Percentiles rank a stretch among this genome's conserved stretches.
Evolutionary conservation across 176 grass and related monocot species (phyloP).

Genomic region (Alopecurus myosuroides): DNA sequence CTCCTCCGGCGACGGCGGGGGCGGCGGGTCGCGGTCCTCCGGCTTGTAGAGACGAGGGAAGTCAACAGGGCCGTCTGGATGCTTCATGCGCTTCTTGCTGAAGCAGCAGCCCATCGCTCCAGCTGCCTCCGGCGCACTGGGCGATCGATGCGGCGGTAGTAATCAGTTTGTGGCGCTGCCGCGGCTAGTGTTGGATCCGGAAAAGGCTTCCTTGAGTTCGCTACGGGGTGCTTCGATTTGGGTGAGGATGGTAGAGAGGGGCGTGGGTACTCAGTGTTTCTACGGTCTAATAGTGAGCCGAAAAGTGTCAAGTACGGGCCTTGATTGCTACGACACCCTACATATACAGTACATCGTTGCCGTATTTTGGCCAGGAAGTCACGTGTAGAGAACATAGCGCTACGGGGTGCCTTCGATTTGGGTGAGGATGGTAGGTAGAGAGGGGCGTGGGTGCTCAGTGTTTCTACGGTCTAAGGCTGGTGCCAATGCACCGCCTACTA

Average conservation of each 20-base stretch:
- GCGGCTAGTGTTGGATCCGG: not conserved
- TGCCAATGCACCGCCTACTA: too few relatives aligned
- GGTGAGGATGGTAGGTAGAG: too few relatives aligned
- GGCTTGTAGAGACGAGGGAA: not conserved
- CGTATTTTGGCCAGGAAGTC: too few relatives aligned
- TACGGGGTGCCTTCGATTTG: too few relatives aligned
- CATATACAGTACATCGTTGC: not conserved
- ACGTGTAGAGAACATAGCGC: too few relatives aligned
- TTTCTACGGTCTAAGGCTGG: too few relatives aligned
- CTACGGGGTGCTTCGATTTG: slow-evolving; percentile 12
- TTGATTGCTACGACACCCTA: not conserved
- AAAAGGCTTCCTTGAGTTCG: not conserved
- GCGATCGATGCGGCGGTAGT: not conserved
- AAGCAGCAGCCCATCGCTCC: slow-evolving; percentile 61
- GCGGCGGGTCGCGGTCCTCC: slow-evolving; percentile 35
- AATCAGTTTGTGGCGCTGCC: not conserved
- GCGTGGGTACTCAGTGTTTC: not conserved
- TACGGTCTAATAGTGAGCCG: not conserved
- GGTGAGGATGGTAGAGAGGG: slow-evolving; percentile 12
- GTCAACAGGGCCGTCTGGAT: not conserved
- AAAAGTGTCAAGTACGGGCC: not conserved
- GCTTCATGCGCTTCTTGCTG: slow-evolving; percentile 47
- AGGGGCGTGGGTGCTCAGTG: too few relatives aligned
- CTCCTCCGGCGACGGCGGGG: slow-evolving; percentile 55
- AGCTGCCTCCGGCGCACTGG: not conserved